These are phyloP conservation scores for Aspergillus fischeri DNA, from an alignment of 2,329 filamentous ascomycete genomes.

Conservation along the genomic window DNA sequence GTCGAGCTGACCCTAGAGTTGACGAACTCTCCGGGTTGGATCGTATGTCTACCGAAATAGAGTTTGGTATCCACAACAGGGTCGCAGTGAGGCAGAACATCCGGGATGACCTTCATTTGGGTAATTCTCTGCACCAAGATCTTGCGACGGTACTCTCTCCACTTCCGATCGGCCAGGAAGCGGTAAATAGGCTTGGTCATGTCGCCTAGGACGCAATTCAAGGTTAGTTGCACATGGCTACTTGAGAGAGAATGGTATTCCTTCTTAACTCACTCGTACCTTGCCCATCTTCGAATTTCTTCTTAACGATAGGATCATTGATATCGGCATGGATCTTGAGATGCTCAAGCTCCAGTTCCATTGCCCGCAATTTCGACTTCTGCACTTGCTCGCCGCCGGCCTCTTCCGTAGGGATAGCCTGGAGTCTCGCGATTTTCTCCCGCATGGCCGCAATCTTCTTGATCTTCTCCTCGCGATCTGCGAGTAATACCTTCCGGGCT, in stretches of 20 bases:
- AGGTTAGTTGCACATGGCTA: not conserved
- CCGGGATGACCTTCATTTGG: conserved; percentile 83
- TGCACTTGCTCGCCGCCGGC: conserved; percentile 63
- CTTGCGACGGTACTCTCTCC: conserved; percentile 75
- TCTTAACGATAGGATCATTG: conserved; percentile 92
- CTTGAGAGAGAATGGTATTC: not conserved
- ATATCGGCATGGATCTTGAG: conserved; percentile 89
- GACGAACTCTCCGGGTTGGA: conserved; percentile 74
- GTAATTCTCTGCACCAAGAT: conserved; percentile 79
- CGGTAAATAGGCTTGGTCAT: conserved; percentile 97
- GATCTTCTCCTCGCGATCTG: conserved; percentile 78
- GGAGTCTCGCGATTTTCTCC: conserved; percentile 64
- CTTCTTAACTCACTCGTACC: conserved; percentile 49
- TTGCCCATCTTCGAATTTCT: conserved; percentile 84
- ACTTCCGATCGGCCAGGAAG: conserved; percentile 79
- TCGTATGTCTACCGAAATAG: conserved; percentile 66
- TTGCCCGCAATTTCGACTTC: conserved; percentile 62
- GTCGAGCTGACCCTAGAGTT: conserved; percentile 69
- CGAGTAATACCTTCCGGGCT: conserved; percentile 74
- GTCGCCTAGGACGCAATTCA: conserved; percentile 58
- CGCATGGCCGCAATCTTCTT: conserved; percentile 64
- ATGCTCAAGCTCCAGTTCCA: conserved; percentile 68
- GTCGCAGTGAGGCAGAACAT: conserved; percentile 76
- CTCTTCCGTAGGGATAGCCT: conserved; percentile 54
- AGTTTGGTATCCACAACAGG: conserved; percentile 76